Percentiles rank a stretch among this genome's conserved stretches.
Evolutionary conservation across 176 grass and related monocot genomes (phyloP).

Genomic region (Musa acuminata): DNA sequence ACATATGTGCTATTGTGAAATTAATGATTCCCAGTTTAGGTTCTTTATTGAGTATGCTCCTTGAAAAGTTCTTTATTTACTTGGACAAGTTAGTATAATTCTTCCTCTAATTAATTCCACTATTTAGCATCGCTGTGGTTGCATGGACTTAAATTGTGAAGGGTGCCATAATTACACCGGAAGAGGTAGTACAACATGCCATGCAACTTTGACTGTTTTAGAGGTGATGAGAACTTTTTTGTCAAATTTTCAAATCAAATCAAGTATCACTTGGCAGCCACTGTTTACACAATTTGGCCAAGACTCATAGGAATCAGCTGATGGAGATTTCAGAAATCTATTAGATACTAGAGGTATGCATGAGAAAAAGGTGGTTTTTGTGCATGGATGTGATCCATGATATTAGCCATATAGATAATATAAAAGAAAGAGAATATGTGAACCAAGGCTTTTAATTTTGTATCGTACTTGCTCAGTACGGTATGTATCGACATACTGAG

Average conservation of each 20-base stretch:
- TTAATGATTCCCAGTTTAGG: background rate
- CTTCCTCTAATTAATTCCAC: background rate
- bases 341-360: background rate
- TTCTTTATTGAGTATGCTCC: background rate
- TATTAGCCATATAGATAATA: background rate
- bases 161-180: background rate
- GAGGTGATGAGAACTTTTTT: background rate
- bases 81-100: background rate
- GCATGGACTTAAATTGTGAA: background rate
- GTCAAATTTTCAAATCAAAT: background rate
- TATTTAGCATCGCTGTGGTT: background rate
- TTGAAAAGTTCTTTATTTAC: background rate
- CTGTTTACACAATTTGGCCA: background rate
- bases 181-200: no score
- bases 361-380: background rate
- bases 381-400: background rate
- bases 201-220: background rate
- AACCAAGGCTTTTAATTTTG: no score
- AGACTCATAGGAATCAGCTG: background rate
- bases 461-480: no score
- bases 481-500: no score
- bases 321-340: background rate
- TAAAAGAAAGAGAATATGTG: background rate
- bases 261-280: background rate
- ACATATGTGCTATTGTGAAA: background rate